Percentiles rank a stretch among this genome's conserved stretches.
Evolutionary conservation across 208 protist species (phyloP).

Genomic region (Leishmania aethiopica): DNA sequence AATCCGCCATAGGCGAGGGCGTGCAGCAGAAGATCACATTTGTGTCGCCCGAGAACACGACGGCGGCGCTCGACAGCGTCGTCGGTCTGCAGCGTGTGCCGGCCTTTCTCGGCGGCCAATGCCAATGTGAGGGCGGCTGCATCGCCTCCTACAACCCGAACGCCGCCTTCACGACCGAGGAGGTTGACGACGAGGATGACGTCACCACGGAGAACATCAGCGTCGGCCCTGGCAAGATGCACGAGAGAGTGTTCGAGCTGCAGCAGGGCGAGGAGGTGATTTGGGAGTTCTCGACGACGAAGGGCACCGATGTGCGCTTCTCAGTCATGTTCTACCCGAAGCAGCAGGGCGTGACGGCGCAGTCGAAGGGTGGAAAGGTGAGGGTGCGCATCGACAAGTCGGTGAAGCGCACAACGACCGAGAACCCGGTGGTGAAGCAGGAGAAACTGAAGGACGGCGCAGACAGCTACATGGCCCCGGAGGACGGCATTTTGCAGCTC

Average conservation of each 20-base stretch:
- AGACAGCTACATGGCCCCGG: constrained; percentile 46
- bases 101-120: constrained; percentile 60
- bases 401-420: constrained; percentile 32
- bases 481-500: constrained; percentile 60
- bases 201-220: constrained; percentile 56
- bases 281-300: constrained; percentile 61
- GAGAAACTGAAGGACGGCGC: constrained; percentile 54
- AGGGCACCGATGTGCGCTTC: constrained; percentile 50
- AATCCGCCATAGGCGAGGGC: constrained; percentile 41
- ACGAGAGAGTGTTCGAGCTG: constrained; percentile 54
- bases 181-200: constrained; percentile 38
- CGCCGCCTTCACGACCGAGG: constrained; percentile 20
- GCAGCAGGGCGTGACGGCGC: constrained; percentile 34
- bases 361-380: constrained; percentile 28
- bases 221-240: constrained; percentile 43
- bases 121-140: constrained; percentile 58
- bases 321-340: constrained; percentile 47
- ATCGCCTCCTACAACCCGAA: constrained; percentile 48
- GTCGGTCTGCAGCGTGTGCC: constrained; percentile 61
- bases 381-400: constrained; percentile 41
- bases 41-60: constrained; percentile 43
- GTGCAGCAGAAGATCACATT: constrained; percentile 64
- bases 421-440: constrained; percentile 47
- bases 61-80: constrained; percentile 43
- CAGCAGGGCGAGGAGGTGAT: constrained; percentile 50